Percentiles rank a stretch among this genome's conserved stretches.
Conservation (phyloP, 257 asterid genomes). For the Avicennia marina region DNA sequence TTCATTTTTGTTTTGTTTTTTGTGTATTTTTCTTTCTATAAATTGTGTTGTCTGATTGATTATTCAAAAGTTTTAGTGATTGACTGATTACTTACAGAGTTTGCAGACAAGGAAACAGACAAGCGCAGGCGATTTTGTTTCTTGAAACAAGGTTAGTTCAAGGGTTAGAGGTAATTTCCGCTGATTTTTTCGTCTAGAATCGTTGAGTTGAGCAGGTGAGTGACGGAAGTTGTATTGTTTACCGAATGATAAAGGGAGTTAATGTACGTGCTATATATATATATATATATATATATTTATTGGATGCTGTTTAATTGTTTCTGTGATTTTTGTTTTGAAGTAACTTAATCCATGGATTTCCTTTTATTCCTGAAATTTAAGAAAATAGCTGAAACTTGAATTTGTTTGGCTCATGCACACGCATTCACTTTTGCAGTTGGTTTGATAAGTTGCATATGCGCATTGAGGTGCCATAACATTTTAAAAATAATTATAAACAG, state of each 20-base stretch:
- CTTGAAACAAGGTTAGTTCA: conserved; percentile 26
- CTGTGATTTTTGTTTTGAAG: background rate
- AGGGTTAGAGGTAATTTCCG: conserved; percentile 1
- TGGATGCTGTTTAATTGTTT: background rate
- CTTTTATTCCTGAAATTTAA: background rate
- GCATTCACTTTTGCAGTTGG: background rate
- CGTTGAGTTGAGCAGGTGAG: background rate
- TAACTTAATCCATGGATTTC: background rate
- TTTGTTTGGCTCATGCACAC: background rate
- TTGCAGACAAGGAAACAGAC: conserved; percentile 10
- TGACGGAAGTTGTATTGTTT: conserved; percentile 1
- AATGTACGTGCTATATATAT: no score
- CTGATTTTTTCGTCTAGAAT: background rate
- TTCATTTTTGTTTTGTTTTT: background rate
- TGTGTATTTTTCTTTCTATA: no score
- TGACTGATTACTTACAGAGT: conserved; percentile 18
- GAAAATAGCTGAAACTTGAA: background rate
- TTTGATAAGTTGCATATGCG: no score
- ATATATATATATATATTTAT: background rate
- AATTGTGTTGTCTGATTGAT: conserved; percentile 19
- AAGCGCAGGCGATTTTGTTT: conserved; percentile 4
- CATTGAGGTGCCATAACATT: no score
- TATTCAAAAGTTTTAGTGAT: conserved; percentile 9
- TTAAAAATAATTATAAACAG: no score
- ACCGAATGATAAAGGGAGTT: conserved; percentile 2